Evolutionary conservation across 306 rosid species (phyloP).

Genomic region (Citrullus colocynthis): DNA sequence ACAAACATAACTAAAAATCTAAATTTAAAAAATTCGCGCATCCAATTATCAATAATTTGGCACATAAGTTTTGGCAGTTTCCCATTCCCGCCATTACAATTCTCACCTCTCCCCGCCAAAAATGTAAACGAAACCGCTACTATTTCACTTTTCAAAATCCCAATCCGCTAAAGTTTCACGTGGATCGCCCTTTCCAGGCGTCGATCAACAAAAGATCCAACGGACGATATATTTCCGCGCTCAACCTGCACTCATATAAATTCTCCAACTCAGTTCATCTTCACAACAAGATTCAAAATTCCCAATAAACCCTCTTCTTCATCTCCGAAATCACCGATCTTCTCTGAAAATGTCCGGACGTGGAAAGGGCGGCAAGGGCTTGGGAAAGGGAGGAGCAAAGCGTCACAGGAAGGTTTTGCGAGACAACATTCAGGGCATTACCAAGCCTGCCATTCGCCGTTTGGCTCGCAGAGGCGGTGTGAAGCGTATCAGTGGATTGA

Average conservation of each 20-base stretch:
- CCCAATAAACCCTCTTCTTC: too few relatives aligned
- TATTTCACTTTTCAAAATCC: background rate
- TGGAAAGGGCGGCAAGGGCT: constrained; percentile 51
- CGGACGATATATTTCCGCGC: background rate
- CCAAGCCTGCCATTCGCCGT: constrained; percentile 45
- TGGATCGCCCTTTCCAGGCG: background rate
- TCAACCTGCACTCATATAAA: too few relatives aligned
- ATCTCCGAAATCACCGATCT: too few relatives aligned
- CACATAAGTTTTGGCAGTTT: too few relatives aligned
- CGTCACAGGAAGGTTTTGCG: constrained; percentile 41
- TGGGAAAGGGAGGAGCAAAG: constrained; percentile 53
- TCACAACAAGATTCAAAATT: background rate
- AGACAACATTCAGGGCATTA: constrained; percentile 43
- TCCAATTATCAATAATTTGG: too few relatives aligned
- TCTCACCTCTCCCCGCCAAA: background rate
- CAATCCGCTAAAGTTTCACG: background rate
- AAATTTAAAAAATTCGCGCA: too few relatives aligned
- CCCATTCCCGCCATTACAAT: too few relatives aligned
- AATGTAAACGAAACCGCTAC: too few relatives aligned
- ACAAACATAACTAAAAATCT: too few relatives aligned
- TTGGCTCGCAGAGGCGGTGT: constrained; percentile 40
- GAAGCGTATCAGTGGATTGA: constrained; percentile 39
- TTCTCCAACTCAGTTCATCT: too few relatives aligned
- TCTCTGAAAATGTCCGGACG: constrained; percentile 33
- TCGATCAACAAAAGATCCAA: background rate